Conservation (phyloP, 345 rosid species). For the Linum trigynum region DNA sequence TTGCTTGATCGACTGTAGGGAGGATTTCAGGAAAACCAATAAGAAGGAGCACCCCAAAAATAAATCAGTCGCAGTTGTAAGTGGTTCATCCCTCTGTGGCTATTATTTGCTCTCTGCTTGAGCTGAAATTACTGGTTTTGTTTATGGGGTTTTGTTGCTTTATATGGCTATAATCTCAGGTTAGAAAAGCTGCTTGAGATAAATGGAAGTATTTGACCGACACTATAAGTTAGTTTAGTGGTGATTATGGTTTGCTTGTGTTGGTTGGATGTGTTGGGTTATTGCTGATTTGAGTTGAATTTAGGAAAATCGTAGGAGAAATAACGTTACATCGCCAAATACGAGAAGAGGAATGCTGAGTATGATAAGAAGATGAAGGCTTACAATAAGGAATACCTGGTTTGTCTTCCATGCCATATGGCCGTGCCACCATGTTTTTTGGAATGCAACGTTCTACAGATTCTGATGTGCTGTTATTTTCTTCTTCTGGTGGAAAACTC, state of each 20-base stretch:
- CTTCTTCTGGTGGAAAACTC: too few species aligned
- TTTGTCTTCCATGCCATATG: background rate
- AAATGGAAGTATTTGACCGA: conserved; percentile 66
- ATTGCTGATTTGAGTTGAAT: background rate
- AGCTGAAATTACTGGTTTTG: background rate
- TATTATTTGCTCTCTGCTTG: background rate
- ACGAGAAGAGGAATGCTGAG: conserved; percentile 77
- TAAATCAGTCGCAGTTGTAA: conserved; percentile 89
- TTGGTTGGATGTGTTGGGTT: background rate
- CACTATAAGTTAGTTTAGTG: conserved; percentile 35
- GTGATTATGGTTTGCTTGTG: background rate
- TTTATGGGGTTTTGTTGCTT: background rate
- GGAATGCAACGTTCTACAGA: background rate
- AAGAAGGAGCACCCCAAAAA: conserved; percentile 90
- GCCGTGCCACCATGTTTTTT: background rate
- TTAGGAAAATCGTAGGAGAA: conserved; percentile 45
- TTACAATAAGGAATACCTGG: conserved; percentile 75
- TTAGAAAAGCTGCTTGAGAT: conserved; percentile 77
- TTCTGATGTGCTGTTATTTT: too few species aligned
- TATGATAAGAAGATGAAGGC: conserved; percentile 92
- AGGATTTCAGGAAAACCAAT: conserved; percentile 74
- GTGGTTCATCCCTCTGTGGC: conserved; percentile 9
- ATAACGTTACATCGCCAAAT: conserved; percentile 62
- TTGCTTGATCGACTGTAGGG: conserved; percentile 43
- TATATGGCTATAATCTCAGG: conserved; percentile 24